phyloP scores from a whole-genome alignment of 805 yeast species.

The Priceomyces medius region DNA sequence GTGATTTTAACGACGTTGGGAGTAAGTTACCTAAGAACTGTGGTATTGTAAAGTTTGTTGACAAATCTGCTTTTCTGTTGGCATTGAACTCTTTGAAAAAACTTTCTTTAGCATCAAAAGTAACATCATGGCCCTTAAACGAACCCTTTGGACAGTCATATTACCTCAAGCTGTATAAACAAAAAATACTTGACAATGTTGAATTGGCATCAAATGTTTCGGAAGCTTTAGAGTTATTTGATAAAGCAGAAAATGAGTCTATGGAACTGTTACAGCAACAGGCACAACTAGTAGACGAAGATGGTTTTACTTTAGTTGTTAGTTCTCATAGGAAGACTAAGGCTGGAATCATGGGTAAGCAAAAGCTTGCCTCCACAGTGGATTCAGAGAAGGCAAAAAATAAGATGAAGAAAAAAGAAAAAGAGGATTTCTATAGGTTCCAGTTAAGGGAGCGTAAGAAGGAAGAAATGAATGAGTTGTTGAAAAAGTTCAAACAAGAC shows the following conservation, averaged over 20 bases:
- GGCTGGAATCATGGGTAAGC: constrained; percentile 64
- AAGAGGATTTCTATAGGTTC: constrained; percentile 91
- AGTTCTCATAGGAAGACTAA: constrained; percentile 82
- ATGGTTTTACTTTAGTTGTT: constrained; percentile 90
- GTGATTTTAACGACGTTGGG: background rate
- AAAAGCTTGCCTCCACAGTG: constrained; percentile 37
- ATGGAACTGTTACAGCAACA: constrained; percentile 53
- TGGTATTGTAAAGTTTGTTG: constrained; percentile 72
- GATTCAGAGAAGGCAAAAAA: constrained; percentile 38
- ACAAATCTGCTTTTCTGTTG: constrained; percentile 61
- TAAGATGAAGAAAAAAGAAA: constrained; percentile 69
- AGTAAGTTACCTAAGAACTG: constrained; percentile 68
- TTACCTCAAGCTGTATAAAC: constrained; percentile 38
- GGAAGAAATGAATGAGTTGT: constrained; percentile 83
- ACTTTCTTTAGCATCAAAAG: constrained; percentile 25
- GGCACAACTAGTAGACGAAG: constrained; percentile 76
- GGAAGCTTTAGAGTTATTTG: constrained; percentile 63
- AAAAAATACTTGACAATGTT: constrained; percentile 46
- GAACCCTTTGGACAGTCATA: constrained; percentile 37
- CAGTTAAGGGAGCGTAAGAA: constrained; percentile 94
- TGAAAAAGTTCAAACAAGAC: constrained; percentile 83
- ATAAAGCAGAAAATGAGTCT: constrained; percentile 63
- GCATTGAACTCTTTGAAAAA: constrained; percentile 65
- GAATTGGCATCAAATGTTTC: constrained; percentile 57
- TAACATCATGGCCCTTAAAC: constrained; percentile 40